Percentiles rank a stretch among this genome's conserved stretches.
phyloP scores from a whole-genome alignment of 2,329 filamentous ascomycete genomes.

The Rhinocladiella mackenziei region DNA sequence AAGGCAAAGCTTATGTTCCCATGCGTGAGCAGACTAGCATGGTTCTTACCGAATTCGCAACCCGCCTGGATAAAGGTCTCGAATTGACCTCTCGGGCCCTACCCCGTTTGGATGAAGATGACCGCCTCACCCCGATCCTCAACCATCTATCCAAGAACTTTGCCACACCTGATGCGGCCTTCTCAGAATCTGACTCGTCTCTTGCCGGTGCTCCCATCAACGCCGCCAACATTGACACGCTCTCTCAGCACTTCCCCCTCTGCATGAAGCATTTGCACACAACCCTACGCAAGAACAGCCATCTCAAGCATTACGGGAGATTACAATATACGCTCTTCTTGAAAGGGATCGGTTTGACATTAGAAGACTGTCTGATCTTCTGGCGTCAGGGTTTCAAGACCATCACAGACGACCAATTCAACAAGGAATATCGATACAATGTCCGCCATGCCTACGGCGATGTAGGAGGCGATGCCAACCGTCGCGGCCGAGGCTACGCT shows the following conservation, averaged over 20 bases:
- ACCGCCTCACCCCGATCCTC: constrained; percentile 73
- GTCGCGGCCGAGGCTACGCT: constrained; percentile 80
- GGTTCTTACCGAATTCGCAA: constrained; percentile 81
- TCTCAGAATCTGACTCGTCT: constrained; percentile 62
- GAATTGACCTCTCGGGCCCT: constrained; percentile 90
- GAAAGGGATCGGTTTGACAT: constrained; percentile 84
- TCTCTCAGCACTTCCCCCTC: constrained; percentile 78
- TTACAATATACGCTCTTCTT: constrained; percentile 95
- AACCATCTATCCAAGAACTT: constrained; percentile 93
- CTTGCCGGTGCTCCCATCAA: constrained; percentile 69
- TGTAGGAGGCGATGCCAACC: constrained; percentile 85
- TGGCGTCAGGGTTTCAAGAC: constrained; percentile 85
- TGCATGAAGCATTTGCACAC: constrained; percentile 93
- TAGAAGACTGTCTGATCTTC: constrained; percentile 90
- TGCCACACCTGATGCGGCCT: constrained; percentile 80
- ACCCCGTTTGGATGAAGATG: constrained; percentile 91
- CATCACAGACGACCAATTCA: constrained; percentile 89
- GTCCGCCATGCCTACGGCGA: constrained; percentile 93
- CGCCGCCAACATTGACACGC: constrained; percentile 71
- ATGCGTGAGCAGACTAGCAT: constrained; percentile 81
- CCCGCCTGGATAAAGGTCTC: constrained; percentile 72
- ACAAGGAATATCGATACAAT: constrained; percentile 97
- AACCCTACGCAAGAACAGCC: constrained; percentile 77
- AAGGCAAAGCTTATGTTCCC: constrained; percentile 87
- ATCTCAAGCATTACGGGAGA: constrained; percentile 89